phyloP scores from a whole-genome alignment of 306 rosid genomes.

The Vachellia collinsii region DNA sequence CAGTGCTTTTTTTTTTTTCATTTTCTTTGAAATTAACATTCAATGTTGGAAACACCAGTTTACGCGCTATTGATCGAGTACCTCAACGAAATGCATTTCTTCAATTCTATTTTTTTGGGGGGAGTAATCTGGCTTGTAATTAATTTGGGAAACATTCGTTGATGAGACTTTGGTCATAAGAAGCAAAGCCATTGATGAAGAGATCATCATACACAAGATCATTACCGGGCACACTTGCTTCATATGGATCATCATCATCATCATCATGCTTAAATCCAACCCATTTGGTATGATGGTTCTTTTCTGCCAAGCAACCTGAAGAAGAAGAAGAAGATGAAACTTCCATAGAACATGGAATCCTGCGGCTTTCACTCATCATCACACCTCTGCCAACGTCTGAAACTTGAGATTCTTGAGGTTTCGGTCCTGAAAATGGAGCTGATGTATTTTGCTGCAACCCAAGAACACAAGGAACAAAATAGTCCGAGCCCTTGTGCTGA shows the following conservation, averaged over 20 bases:
- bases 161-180: conserved; percentile 22
- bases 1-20: not conserved
- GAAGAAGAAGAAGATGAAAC: conserved; percentile 5
- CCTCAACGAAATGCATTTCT: conserved; percentile 22
- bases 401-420: conserved; percentile 20
- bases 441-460: conserved; percentile 10
- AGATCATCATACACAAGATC: conserved; percentile 36
- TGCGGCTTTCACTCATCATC: not conserved
- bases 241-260: conserved; percentile 9
- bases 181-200: conserved; percentile 37
- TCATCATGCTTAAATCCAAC: conserved; percentile 9
- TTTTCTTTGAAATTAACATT: not conserved
- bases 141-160: conserved; percentile 4
- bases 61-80: not conserved
- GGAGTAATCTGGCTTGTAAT: not conserved
- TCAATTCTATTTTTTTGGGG: not conserved
- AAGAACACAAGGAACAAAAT: conserved; percentile 14
- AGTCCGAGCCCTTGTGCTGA: not conserved
- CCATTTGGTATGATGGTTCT: not conserved
- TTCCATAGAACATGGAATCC: conserved; percentile 6
- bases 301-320: conserved; percentile 20
- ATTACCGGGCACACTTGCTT: not conserved
- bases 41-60: conserved; percentile 11
- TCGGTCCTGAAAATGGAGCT: conserved; percentile 4
- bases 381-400: conserved; percentile 16